Base-by-base conservation (phyloP, 164 flowering plant species). In the Cinnamomum chago region DNA sequence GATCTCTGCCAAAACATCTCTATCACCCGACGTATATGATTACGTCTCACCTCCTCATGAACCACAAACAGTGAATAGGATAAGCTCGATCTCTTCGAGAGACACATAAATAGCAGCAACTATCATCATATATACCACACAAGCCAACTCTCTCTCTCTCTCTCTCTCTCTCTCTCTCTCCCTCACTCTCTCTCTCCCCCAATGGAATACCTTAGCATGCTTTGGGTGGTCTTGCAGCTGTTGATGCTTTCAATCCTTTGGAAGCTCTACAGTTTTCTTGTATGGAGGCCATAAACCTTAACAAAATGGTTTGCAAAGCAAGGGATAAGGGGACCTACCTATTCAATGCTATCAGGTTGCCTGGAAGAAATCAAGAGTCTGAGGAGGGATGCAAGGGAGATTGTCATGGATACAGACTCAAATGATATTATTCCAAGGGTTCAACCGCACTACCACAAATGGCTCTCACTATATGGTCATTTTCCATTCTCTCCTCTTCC, bases 351-450 rank as follows among this genome's bases (percentile, higher is more conserved):
- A 22, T 2, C 30, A 47, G 72, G 72, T 10, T 70, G 28, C 20
- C 60, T 70, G 47, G 30, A 47, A 52, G 72, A 70, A 25, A 70
- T 70, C 58, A 70, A 50, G 58, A 47, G 17, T 15, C 17, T 70
- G 23, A 70, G n/a, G 58, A 52, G 22, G 33, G 22, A n/a, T n/a
- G 55, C 72, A 47, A 22, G 13, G 2, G 28, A 52, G 60, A 50
- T 2, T 11, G 28, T 52, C 50, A n/a, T 70, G 28, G 72, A 50
- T 20, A 17, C 14, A 10, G 14, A 23, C 72, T 30, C 72, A 50
- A 23, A 70, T n/a, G 72, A 70, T 58, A 22, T 70, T 24, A 3
- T 52, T 25, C 60, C 33, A 50, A 50, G 72, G 60, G n/a, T 70
- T 24, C 28, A 47, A 2, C 58, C 72, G 9, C 30, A 50, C 58